Evolutionary conservation across 805 yeast genomes (phyloP).

Genomic region (Priceomyces carsonii): DNA sequence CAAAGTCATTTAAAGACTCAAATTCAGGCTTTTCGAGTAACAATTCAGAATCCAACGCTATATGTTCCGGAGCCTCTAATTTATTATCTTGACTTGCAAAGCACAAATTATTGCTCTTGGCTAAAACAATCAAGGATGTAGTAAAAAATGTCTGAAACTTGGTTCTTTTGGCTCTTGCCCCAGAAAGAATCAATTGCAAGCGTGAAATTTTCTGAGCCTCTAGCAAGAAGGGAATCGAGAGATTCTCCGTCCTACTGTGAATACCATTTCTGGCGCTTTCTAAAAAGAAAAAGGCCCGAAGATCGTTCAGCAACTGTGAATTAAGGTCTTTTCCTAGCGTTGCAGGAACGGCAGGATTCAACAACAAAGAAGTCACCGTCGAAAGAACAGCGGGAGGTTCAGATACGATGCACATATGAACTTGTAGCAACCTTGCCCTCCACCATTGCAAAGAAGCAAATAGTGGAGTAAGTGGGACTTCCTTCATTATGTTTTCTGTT

Average conservation of each 20-base stretch:
- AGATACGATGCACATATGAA: slow-evolving; percentile 61
- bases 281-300: slow-evolving; percentile 53
- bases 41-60: slow-evolving; percentile 71
- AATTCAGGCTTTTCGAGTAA: slow-evolving; percentile 74
- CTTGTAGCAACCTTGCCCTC: slow-evolving; percentile 68
- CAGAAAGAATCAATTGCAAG: slow-evolving; percentile 70
- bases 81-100: slow-evolving; percentile 20
- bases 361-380: slow-evolving; percentile 40
- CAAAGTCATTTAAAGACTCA: slow-evolving; percentile 56
- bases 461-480: slow-evolving; percentile 25
- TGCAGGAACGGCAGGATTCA: slow-evolving; percentile 33
- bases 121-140: slow-evolving; percentile 75
- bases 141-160: slow-evolving; percentile 74
- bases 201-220: slow-evolving; percentile 61
- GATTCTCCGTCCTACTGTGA: slow-evolving; percentile 63
- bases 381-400: slow-evolving; percentile 58
- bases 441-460: slow-evolving; percentile 66
- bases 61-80: slow-evolving; percentile 49
- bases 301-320: slow-evolving; percentile 27
- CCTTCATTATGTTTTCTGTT: slow-evolving; percentile 2
- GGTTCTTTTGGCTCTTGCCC: slow-evolving; percentile 86
- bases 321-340: slow-evolving; percentile 31
- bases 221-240: slow-evolving; percentile 53
- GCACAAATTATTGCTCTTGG: slow-evolving; percentile 46
- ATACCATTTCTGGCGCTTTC: slow-evolving; percentile 69